Evolutionary conservation across 2,329 filamentous ascomycete species (phyloP).

Genomic region (Endothia cerciana): DNA sequence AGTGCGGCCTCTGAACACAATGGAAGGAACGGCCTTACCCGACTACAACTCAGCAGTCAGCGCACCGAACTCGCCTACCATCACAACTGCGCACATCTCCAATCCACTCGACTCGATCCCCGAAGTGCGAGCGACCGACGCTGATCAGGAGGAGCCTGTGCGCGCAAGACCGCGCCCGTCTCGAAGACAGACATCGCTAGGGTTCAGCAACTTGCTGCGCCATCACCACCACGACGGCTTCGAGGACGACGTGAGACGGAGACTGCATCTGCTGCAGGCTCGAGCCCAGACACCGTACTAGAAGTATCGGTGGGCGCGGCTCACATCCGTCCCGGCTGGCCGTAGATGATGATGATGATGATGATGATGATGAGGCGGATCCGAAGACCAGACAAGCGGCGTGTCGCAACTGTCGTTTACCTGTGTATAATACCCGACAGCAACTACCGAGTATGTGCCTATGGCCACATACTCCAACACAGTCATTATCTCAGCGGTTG

Average conservation of each 20-base stretch:
- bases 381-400: neutral
- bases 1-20: constrained; percentile 55
- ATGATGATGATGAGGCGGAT: no score
- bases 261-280: constrained; percentile 43
- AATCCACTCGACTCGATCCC: constrained; percentile 38
- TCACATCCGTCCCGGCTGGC: constrained; percentile 14
- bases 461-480: neutral
- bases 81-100: constrained; percentile 40
- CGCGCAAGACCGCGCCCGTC: constrained; percentile 29
- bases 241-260: constrained; percentile 40
- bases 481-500: neutral
- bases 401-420: neutral
- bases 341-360: constrained; percentile 2
- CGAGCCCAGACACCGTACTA: constrained; percentile 33
- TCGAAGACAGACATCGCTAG: constrained; percentile 34
- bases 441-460: neutral
- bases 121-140: constrained; percentile 34
- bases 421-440: neutral
- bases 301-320: constrained; percentile 23
- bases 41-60: constrained; percentile 68
- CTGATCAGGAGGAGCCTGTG: constrained; percentile 19
- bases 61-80: constrained; percentile 53
- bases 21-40: constrained; percentile 58
- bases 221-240: constrained; percentile 30
- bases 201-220: constrained; percentile 32